Evolutionary conservation across 2,329 filamentous ascomycete genomes (phyloP).

Genomic region (Phialophora verrucosa): DNA sequence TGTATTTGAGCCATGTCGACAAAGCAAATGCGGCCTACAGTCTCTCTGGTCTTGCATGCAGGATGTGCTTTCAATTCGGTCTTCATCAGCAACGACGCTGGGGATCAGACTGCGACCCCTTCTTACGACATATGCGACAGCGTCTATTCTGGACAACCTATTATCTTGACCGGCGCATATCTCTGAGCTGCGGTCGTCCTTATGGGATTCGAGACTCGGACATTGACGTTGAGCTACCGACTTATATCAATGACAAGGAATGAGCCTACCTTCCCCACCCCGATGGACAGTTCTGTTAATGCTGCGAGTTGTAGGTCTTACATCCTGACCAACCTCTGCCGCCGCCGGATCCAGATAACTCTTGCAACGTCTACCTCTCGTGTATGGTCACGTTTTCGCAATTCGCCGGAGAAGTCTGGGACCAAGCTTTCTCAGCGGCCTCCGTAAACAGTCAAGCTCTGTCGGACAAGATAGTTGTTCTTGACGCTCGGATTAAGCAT

Average conservation of each 20-base stretch:
- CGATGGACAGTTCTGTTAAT: not conserved
- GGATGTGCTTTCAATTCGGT: not conserved
- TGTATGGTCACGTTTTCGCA: not conserved
- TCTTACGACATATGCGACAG: not conserved
- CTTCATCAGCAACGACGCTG: not conserved
- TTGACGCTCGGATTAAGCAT: conserved; percentile 1
- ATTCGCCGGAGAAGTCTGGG: not conserved
- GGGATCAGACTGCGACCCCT: not conserved
- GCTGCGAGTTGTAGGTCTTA: not conserved
- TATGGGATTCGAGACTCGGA: conserved; percentile 2
- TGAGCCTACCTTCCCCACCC: not conserved
- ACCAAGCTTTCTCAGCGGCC: not conserved
- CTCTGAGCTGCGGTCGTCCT: conserved; percentile 2
- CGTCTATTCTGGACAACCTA: conserved; percentile 1
- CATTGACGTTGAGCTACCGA: not conserved
- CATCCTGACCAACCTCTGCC: not conserved
- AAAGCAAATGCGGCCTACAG: conserved; percentile 1
- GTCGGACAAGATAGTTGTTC: not conserved
- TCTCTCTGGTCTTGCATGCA: not conserved
- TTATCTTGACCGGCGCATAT: not conserved
- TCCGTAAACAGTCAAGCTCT: not conserved
- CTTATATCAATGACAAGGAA: not conserved
- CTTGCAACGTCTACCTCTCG: not conserved
- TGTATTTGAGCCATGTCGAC: not conserved
- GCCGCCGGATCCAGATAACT: not conserved